These are phyloP conservation scores for Limonium bicolor DNA, from an alignment of 148 eudicot genomes.

Conservation along the genomic window DNA sequence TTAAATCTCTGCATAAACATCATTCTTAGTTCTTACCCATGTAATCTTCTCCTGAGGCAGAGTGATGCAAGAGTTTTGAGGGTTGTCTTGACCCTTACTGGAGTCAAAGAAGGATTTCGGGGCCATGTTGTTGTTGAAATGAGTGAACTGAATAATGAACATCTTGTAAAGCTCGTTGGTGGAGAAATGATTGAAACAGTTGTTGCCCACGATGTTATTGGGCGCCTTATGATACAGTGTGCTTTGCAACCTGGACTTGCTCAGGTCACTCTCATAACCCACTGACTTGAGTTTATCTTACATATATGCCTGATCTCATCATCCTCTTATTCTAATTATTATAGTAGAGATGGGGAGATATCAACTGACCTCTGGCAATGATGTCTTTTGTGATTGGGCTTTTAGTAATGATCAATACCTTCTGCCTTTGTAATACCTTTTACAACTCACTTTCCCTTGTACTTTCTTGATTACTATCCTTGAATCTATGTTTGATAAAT, in stretches of 20 bases:
- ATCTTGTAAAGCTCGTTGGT: slow-evolving; percentile 88
- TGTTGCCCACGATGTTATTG: slow-evolving; percentile 92
- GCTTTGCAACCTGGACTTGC: slow-evolving; percentile 99
- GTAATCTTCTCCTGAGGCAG: slow-evolving; percentile 11
- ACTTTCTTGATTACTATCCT: too few species aligned
- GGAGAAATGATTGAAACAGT: slow-evolving; percentile 82
- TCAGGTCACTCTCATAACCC: slow-evolving; percentile 61
- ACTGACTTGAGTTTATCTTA: slow-evolving; percentile 3
- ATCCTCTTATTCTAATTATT: not conserved
- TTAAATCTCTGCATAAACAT: not conserved
- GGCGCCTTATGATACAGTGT: slow-evolving; percentile 93
- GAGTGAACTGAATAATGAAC: slow-evolving; percentile 91
- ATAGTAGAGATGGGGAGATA: not conserved
- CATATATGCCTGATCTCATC: not conserved
- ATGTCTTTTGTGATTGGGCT: too few species aligned
- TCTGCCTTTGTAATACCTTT: not conserved
- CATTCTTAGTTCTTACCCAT: slow-evolving; percentile 2
- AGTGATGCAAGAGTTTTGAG: slow-evolving; percentile 92
- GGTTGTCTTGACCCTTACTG: slow-evolving; percentile 85
- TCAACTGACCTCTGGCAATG: too few species aligned
- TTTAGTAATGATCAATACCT: not conserved
- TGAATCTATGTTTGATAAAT: too few species aligned
- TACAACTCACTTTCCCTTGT: not conserved
- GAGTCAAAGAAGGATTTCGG: slow-evolving; percentile 73
- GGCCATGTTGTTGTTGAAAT: slow-evolving; percentile 94